These are phyloP conservation scores for Thalassiosira sp. DNA, from an alignment of 352 stramenopile species.

Conservation along the genomic window DNA sequence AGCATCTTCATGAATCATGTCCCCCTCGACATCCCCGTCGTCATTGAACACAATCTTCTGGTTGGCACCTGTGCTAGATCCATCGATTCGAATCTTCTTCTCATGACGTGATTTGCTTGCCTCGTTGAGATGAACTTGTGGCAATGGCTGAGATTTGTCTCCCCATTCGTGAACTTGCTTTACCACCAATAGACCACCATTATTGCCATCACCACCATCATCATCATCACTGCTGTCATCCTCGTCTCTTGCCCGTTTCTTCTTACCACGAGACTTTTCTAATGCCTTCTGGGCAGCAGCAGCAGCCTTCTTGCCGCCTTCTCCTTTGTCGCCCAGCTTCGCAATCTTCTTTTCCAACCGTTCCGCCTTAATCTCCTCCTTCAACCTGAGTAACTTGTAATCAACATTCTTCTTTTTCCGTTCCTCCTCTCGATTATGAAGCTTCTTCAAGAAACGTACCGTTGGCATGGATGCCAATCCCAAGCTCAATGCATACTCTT, in stretches of 20 bases:
- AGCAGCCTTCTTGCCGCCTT: constrained; percentile 33
- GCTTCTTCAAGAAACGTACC: constrained; percentile 90
- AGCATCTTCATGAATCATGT: constrained; percentile 40
- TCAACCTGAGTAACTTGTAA: constrained; percentile 94
- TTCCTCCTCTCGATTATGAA: constrained; percentile 84
- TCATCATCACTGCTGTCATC: constrained; percentile 29
- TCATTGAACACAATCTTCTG: constrained; percentile 94
- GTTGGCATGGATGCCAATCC: constrained; percentile 91
- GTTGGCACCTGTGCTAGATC: constrained; percentile 85
- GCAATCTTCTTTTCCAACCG: constrained; percentile 92
- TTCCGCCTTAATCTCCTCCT: constrained; percentile 97
- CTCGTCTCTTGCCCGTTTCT: constrained; percentile 56
- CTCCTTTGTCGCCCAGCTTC: constrained; percentile 59
- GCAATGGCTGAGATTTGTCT: constrained; percentile 61
- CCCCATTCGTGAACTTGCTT: constrained; percentile 89
- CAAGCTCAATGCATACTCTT: constrained; percentile 91
- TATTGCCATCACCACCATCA: constrained; percentile 76
- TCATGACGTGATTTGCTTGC: constrained; percentile 80
- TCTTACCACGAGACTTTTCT: constrained; percentile 30
- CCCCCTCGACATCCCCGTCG: constrained; percentile 85
- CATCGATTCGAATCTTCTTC: constrained; percentile 88
- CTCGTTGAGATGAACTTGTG: constrained; percentile 79
- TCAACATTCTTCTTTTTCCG: constrained; percentile 96
- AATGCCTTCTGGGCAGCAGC: constrained; percentile 8
- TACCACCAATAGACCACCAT: constrained; percentile 91